Conservation (phyloP, 257 asterid genomes). For the Nicotiana noctiflora region DNA sequence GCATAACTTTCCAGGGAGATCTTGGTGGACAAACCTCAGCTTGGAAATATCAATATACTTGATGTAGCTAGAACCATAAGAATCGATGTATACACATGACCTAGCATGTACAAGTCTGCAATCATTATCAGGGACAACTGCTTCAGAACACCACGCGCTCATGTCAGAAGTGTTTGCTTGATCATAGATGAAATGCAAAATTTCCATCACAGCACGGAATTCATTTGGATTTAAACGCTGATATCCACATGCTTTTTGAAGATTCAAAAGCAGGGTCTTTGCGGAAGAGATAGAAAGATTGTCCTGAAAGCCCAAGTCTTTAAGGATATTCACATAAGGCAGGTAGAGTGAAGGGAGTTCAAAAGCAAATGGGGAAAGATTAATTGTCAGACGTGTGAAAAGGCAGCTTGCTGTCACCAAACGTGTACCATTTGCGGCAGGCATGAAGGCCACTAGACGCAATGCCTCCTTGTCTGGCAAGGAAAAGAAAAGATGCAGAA, state of each 20-base stretch:
- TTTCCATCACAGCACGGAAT: conserved; percentile 82
- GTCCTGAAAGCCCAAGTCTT: conserved; percentile 82
- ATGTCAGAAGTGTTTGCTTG: conserved; percentile 40
- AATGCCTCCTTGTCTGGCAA: conserved; percentile 55
- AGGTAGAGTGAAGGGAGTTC: conserved; percentile 83
- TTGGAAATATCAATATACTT: conserved; percentile 70
- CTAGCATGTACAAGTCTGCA: conserved; percentile 86
- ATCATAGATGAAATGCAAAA: conserved; percentile 58
- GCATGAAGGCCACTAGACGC: conserved; percentile 81
- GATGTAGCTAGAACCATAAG: conserved; percentile 64
- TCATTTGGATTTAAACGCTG: conserved; percentile 92
- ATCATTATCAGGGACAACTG: conserved; percentile 87
- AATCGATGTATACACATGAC: conserved; percentile 76
- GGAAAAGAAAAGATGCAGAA: conserved; percentile 17
- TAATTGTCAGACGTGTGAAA: conserved; percentile 73
- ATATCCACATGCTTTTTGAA: conserved; percentile 82
- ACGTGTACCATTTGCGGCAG: conserved; percentile 96
- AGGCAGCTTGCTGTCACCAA: conserved; percentile 85
- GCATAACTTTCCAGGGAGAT: conserved; percentile 62
- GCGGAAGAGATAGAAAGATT: conserved; percentile 64
- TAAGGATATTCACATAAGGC: conserved; percentile 73
- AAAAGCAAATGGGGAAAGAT: conserved; percentile 90
- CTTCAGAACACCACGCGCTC: conserved; percentile 63
- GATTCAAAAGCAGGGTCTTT: conserved; percentile 68
- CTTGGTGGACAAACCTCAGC: conserved; percentile 80